Evolutionary conservation across 2,329 filamentous ascomycete species (phyloP), one percentile per base, ranked within the genome.

Genomic region (Alternaria novae-zelandiae): DNA sequence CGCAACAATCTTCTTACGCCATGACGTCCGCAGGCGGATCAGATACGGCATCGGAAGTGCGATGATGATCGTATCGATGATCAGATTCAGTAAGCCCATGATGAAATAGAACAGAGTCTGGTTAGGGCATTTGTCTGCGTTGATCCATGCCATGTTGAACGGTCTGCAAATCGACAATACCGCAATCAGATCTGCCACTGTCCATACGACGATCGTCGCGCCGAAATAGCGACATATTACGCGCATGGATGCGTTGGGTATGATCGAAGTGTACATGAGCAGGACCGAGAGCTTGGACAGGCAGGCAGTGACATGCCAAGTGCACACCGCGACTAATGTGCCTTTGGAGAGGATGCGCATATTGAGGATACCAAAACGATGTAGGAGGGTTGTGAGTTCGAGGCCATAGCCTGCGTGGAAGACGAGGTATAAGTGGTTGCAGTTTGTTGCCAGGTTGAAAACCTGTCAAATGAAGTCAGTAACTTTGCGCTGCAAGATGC

Each of bases 171-270:
- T 54, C 2, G 21, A 17, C 1, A 41, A 15, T 2, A 20, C 32
- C 2, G 50, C 21, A 4, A 54, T 15, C 8, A 54, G 3, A 17
- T 41, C 32, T 1, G 32, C 50, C 1, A 17, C 5, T 36, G 28
- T 54, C 50, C 50, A 54, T 2, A 54, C 2, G 2, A 41, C 15
- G 12, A 54, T 54, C 2, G 30, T 41, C 15, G 28, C 50, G 5
- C 50, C 50, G 1, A 13, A 21, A 10, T 17, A 54, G 20, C 30
- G 50, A 12, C 12, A n/a, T 6, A 32, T 36, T 6, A n/a, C 4
- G 9, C 15, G 28, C 50, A 54, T 54, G 20, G 50, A 54, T n/a
- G 20, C 8, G 50, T 54, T 54, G 9, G 50, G 50, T 36, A 41
- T 54, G 30, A 54, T 54, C 6, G 20, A 25, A 23, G 20, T 25